Evolutionary conservation across 2,329 filamentous ascomycete genomes (phyloP).

Genomic region (Cercospora citrullina): DNA sequence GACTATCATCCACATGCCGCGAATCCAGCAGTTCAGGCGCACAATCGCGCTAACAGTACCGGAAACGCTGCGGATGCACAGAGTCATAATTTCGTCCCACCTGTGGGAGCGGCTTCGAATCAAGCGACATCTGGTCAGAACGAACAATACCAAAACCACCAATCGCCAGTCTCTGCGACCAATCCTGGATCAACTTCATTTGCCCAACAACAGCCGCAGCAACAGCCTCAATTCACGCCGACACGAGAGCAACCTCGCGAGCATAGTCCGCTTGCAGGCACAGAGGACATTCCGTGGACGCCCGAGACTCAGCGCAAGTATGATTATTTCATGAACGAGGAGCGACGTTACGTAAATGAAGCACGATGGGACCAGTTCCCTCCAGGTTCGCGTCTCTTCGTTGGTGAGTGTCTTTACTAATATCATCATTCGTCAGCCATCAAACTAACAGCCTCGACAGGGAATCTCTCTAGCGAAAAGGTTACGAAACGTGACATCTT

Average conservation of each 20-base stretch:
- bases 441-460: conserved; percentile 47
- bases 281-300: conserved; percentile 53
- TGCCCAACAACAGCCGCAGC: not conserved
- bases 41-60: conserved; percentile 32
- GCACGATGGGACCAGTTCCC: conserved; percentile 82
- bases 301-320: conserved; percentile 65
- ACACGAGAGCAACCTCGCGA: conserved; percentile 33
- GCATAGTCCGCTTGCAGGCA: conserved; percentile 10
- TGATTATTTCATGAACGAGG: conserved; percentile 70
- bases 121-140: conserved; percentile 5
- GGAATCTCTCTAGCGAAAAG: conserved; percentile 88
- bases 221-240: conserved; percentile 16
- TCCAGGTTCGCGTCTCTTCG: conserved; percentile 73
- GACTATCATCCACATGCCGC: conserved; percentile 53
- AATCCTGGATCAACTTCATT: not conserved
- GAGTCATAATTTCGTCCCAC: conserved; percentile 24
- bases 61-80: conserved; percentile 29
- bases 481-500: conserved; percentile 94
- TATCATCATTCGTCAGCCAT: conserved; percentile 12
- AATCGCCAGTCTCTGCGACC: conserved; percentile 3
- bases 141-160: conserved; percentile 14
- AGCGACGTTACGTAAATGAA: conserved; percentile 72
- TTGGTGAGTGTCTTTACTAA: conserved; percentile 59
- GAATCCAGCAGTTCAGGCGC: conserved; percentile 38
- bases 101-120: not conserved